phyloP scores from a whole-genome alignment of 345 rosid genomes.

The Ailanthus altissimus region DNA sequence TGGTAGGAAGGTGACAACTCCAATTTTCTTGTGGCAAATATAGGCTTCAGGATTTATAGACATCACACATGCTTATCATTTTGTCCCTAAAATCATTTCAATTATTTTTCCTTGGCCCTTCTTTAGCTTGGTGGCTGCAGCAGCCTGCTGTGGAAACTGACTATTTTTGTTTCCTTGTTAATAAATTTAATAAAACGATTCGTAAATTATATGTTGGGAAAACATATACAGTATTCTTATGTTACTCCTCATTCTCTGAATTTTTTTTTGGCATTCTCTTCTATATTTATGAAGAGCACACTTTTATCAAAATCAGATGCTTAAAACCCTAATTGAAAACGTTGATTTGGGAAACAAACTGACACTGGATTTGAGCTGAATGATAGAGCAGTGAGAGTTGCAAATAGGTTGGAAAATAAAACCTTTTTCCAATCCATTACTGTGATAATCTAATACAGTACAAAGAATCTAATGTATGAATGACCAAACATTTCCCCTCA shows the following conservation, averaged over 20 bases:
- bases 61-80: background rate
- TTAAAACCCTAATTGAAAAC: too few species aligned
- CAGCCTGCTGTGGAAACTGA: too few species aligned
- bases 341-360: too few species aligned
- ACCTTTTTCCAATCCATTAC: background rate
- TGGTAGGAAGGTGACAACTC: slow-evolving; percentile 2
- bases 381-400: background rate
- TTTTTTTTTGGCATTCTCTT: too few species aligned
- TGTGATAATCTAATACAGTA: background rate
- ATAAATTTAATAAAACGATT: background rate
- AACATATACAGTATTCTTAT: too few species aligned
- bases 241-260: too few species aligned
- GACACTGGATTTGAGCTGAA: background rate
- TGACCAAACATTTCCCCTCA: background rate
- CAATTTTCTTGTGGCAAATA: background rate
- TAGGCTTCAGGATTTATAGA: background rate
- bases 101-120: background rate
- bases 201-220: too few species aligned
- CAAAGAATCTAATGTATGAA: background rate
- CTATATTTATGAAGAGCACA: too few species aligned
- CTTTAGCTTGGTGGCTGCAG: background rate
- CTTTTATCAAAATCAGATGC: too few species aligned
- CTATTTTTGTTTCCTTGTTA: background rate
- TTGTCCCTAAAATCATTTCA: background rate
- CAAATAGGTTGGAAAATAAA: background rate